These are phyloP conservation scores for Daldinia sp. DNA, from an alignment of 2,329 filamentous ascomycete genomes.

Conservation along the genomic window DNA sequence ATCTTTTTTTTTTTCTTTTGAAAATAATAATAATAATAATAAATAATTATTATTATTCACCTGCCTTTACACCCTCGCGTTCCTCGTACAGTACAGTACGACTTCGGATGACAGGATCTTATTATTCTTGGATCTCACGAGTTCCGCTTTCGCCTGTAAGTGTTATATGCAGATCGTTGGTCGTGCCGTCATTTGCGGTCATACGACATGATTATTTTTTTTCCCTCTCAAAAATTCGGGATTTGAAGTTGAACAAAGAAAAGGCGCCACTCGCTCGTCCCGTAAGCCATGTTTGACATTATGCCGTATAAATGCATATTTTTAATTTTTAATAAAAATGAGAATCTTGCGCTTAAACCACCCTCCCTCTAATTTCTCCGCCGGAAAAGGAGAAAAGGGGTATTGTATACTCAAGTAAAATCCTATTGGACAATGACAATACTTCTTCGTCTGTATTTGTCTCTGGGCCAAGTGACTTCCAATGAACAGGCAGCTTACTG, in stretches of 20 bases:
- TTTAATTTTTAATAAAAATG: constrained; percentile 12
- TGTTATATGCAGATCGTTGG: constrained; percentile 17
- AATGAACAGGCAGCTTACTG: constrained; percentile 6
- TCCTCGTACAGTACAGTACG: constrained; percentile 17
- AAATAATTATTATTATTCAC: constrained; percentile 1
- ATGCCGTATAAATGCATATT: constrained; percentile 22
- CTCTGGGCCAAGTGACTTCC: neutral
- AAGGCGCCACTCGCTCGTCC: constrained; percentile 14
- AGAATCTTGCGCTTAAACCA: neutral
- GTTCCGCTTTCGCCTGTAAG: constrained; percentile 14
- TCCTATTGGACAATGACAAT: constrained; percentile 14
- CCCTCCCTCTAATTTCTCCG: neutral
- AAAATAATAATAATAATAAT: neutral
- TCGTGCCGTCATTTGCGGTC: constrained; percentile 31
- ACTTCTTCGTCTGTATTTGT: neutral
- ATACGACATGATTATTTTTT: constrained; percentile 23
- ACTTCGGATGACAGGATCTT: constrained; percentile 27
- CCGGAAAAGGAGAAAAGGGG: constrained; percentile 10
- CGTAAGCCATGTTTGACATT: constrained; percentile 24
- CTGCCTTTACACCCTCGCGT: constrained; percentile 3
- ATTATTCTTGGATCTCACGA: constrained; percentile 26
- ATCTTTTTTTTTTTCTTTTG: constrained; percentile 3
- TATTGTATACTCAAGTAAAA: constrained; percentile 6
- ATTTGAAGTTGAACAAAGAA: constrained; percentile 24
- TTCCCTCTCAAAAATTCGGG: constrained; percentile 16